Percentiles rank a stretch among this genome's conserved stretches.
phyloP scores from a whole-genome alignment of 768 basidiomycete genomes.

The Tylopilus rubrobrunneus region DNA sequence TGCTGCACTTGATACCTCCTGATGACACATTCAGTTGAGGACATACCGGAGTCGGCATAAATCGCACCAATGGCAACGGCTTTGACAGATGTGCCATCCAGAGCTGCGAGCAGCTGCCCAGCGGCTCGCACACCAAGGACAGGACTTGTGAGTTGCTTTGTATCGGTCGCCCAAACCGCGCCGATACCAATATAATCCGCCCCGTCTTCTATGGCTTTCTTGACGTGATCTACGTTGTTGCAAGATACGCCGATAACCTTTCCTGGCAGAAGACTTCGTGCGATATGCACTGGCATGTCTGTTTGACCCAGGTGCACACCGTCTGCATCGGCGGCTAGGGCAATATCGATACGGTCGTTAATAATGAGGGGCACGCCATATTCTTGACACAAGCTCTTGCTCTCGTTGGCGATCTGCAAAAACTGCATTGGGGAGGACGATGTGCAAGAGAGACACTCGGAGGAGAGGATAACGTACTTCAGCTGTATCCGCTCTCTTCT shows the following conservation, averaged over 20 bases:
- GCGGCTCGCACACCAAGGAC: slow-evolving; percentile 72
- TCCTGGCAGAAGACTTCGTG: slow-evolving; percentile 57
- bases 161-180: slow-evolving; percentile 75
- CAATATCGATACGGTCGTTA: slow-evolving; percentile 86
- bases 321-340: slow-evolving; percentile 66
- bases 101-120: slow-evolving; percentile 56
- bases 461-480: slow-evolving; percentile 50
- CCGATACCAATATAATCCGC: slow-evolving; percentile 90
- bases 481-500: slow-evolving; percentile 77
- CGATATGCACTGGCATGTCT: slow-evolving; percentile 71
- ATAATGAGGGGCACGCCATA: slow-evolving; percentile 83
- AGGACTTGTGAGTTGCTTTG: slow-evolving; percentile 66
- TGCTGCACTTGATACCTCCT: slow-evolving; percentile 86
- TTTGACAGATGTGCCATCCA: slow-evolving; percentile 62
- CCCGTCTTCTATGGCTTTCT: slow-evolving; percentile 53
- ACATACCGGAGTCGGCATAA: background rate
- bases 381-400: slow-evolving; percentile 68
- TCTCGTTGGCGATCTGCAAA: slow-evolving; percentile 63
- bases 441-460: background rate
- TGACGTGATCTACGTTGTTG: slow-evolving; percentile 62
- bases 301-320: slow-evolving; percentile 90
- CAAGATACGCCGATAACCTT: slow-evolving; percentile 81
- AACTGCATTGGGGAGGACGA: slow-evolving; percentile 46
- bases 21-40: background rate
- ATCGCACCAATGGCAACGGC: slow-evolving; percentile 82